phyloP scores from a whole-genome alignment of 23 red algal species.

The Pyropia yezoensis region DNA sequence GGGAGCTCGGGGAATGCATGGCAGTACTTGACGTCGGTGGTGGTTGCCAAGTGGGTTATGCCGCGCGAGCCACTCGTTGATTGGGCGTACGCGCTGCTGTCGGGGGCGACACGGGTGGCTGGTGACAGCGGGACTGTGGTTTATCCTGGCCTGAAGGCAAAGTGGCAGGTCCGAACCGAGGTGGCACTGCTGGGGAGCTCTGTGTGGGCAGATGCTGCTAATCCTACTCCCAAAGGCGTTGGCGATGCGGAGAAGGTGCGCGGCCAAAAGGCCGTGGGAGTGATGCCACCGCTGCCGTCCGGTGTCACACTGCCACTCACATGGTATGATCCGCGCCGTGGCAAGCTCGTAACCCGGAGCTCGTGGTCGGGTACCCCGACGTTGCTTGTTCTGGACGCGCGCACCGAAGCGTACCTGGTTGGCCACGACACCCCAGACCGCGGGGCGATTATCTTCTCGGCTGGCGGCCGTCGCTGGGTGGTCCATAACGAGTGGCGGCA shows the following conservation, averaged over 20 bases:
- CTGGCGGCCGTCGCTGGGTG: conserved; percentile 32
- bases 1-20: conserved; percentile 46
- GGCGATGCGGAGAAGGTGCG: no score
- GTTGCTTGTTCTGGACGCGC: conserved; percentile 46
- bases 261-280: background rate
- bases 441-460: conserved; percentile 38
- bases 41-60: conserved; percentile 59
- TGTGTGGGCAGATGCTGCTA: background rate
- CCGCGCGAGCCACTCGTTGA: conserved; percentile 46
- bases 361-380: conserved; percentile 38
- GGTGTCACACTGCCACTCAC: conserved; percentile 6
- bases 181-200: conserved; percentile 39
- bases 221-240: background rate
- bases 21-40: conserved; percentile 28
- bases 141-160: conserved; percentile 12
- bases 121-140: background rate
- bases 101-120: conserved; percentile 7
- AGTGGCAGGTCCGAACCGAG: conserved; percentile 19
- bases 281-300: background rate
- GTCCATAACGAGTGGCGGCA: conserved; percentile 46
- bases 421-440: conserved; percentile 51
- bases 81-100: conserved; percentile 26
- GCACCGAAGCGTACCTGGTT: conserved; percentile 50
- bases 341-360: conserved; percentile 52
- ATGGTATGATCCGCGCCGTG: conserved; percentile 28